phyloP scores from a whole-genome alignment of 257 asterid species.

The Coffea eugenioides region DNA sequence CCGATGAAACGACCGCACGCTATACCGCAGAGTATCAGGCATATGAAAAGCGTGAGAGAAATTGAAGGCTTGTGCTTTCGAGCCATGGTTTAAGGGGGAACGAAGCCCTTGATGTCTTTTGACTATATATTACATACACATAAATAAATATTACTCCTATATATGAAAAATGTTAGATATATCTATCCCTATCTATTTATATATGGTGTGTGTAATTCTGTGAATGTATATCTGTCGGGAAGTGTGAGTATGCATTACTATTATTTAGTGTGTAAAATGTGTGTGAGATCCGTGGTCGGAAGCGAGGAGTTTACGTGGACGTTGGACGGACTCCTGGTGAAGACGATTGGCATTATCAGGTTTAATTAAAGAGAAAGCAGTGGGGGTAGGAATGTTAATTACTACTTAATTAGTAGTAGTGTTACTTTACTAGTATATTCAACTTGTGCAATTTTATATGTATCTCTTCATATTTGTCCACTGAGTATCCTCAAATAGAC shows the following conservation, averaged over 20 bases:
- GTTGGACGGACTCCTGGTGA: background rate
- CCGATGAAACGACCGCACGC: slow-evolving; percentile 43
- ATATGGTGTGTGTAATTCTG: too few relatives aligned
- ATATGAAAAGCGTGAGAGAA: slow-evolving; percentile 18
- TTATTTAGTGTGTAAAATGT: background rate
- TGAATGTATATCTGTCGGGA: background rate
- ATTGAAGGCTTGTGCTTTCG: slow-evolving; percentile 11
- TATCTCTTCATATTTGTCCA: too few relatives aligned
- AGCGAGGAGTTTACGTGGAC: background rate
- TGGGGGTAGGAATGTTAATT: background rate
- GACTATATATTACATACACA: too few relatives aligned
- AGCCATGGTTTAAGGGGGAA: slow-evolving; percentile 5
- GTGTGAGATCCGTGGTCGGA: slow-evolving; percentile 19
- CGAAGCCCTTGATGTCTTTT: background rate
- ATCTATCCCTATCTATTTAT: too few relatives aligned
- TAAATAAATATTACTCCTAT: too few relatives aligned
- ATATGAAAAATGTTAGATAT: too few relatives aligned
- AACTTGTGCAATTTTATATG: too few relatives aligned
- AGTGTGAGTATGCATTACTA: background rate
- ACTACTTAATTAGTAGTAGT: too few relatives aligned
- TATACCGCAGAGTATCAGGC: slow-evolving; percentile 45
- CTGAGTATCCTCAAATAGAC: too few relatives aligned
- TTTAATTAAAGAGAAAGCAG: background rate
- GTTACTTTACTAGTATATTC: too few relatives aligned
- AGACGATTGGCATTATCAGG: background rate